Percentiles rank a stretch among this genome's conserved stretches.
phyloP scores from a whole-genome alignment of 1,284 basidiomycete species.

The Puccinia horiana region DNA sequence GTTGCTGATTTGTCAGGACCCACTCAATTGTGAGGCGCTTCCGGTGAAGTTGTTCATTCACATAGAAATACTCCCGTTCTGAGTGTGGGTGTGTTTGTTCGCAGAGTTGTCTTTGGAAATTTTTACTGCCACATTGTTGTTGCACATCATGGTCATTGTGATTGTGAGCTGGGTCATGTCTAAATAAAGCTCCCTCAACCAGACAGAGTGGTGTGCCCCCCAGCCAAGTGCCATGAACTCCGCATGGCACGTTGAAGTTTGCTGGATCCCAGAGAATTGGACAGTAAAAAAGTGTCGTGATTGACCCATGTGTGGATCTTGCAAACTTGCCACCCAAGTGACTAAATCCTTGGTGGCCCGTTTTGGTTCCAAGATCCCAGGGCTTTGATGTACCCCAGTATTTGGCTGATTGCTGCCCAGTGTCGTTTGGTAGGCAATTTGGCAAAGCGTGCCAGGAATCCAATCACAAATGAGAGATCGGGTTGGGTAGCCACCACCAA shows the following conservation, averaged over 20 bases:
- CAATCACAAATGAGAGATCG: not conserved
- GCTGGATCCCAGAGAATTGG: not conserved
- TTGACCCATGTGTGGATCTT: not conserved
- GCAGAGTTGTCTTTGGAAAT: slow-evolving; percentile 26
- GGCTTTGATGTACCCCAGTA: slow-evolving; percentile 9
- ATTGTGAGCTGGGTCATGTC: not conserved
- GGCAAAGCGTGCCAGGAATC: not conserved
- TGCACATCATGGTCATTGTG: not conserved
- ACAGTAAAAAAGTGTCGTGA: not conserved
- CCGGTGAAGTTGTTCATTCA: slow-evolving; percentile 5
- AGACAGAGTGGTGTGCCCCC: not conserved
- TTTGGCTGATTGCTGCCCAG: not conserved
- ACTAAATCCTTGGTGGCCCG: not conserved
- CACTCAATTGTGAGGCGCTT: not conserved
- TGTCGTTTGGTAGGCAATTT: not conserved
- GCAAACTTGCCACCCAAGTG: not conserved
- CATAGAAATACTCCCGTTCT: slow-evolving; percentile 15
- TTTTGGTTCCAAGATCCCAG: not conserved
- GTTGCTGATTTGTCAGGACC: not conserved
- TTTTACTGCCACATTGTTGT: slow-evolving; percentile 17
- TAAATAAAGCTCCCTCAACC: slow-evolving; percentile 3
- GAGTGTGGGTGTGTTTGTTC: slow-evolving; percentile 30
- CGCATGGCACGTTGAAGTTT: slow-evolving; percentile 21
- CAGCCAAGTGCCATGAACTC: slow-evolving; percentile 10
- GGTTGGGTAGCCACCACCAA: not conserved